Evolutionary conservation across 768 basidiomycete species (phyloP), one percentile per base, ranked within the genome.

Genomic region (Hericium coralloides): DNA sequence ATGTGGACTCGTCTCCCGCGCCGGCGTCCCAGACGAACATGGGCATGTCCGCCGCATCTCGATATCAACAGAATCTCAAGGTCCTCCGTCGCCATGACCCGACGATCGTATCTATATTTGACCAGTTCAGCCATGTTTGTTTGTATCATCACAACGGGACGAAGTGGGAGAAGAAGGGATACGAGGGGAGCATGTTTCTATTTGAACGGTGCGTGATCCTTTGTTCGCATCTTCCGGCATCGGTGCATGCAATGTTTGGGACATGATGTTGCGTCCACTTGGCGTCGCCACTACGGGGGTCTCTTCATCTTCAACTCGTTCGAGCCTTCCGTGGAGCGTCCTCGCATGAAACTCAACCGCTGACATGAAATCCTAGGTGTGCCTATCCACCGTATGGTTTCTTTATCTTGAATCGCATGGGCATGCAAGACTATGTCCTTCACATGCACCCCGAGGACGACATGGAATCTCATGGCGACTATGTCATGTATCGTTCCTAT

Each of bases 41-140:
- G 43, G 80, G 82, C 60, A 87, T 87, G 83, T 79, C 85, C 4
- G 76, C 83, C 12, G 76, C 79, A 8, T 79, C 82, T 31, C 72
- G 85, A 67, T 90, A 92, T 68, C 71, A 80, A 62, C 80, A 82
- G 69, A 92, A 92, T 73, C 81, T 92, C 72, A 89, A 83, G 65
- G 87, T 89, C 57, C 76, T 93, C 23, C 80, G 85, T 51, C 79
- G 87, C 59, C 79, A 88, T 65, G 90, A 93, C 66, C 82, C 89
- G 12, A 82, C 87, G 37, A 91, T 93, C 63, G 72, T 79, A 55
- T 82, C 84, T 36, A 89, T 92, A 64, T 83, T 91, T 63, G 90
- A 93, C 73, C 88, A 91, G 65, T 91, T 92, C 76, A 88, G 85
- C 64, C 88, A 92, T 73, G 89, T 90, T 55, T 89, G 89, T 72